Base-by-base conservation (phyloP, 1,284 basidiomycete genomes). In the Exobasidium rhododendri region DNA sequence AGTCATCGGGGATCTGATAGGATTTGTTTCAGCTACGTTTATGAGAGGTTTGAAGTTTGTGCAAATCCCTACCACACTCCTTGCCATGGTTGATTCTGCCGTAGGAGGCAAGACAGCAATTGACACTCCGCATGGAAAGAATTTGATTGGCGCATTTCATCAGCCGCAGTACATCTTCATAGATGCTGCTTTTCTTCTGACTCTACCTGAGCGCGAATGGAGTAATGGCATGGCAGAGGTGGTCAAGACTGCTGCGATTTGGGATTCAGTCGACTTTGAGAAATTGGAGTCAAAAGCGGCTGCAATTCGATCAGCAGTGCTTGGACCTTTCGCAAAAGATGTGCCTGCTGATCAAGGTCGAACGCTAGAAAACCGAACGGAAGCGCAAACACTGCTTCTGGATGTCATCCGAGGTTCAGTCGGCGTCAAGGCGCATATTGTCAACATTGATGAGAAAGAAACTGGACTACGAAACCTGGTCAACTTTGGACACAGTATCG, bases 181-280 rank as follows among this genome's bases (percentile, higher is more conserved):
- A 72, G 96, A 99, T 80, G 89, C 92, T 17, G 89, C 93, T 0
- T 96, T 96, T 84, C 86, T 99, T 64, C 90, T 92, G 72, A 94
- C 92, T 1, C 87, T 99, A 3, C 94, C 94, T 0, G 82, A 87
- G 47, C 85, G 96, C 65, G 96, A 98, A 80, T 94, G 97, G 71
- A 90, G 91, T 47, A 98, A 98, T 78, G 94, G 94, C 51, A 97
- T 99, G 91, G 94, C 96, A 1, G 94, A 99, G 81, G 90, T 97
- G 3, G 88, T 98, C 81, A 98, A 97, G 64, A 79, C 77, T 17
- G 77, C 77, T 22, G 77, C 77, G 32, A 79, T 79, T 52, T 79
- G 77, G 77, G 77, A 79, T 54, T 70, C 71, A 14, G 65, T 61
- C 59, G 77, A 78, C 63, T 78, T 79, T 63, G 69, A 63, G 46